Percentiles rank a stretch among this genome's conserved stretches.
Evolutionary conservation across 1,284 basidiomycete species (phyloP).

Genomic region (Ustilago trichophora): DNA sequence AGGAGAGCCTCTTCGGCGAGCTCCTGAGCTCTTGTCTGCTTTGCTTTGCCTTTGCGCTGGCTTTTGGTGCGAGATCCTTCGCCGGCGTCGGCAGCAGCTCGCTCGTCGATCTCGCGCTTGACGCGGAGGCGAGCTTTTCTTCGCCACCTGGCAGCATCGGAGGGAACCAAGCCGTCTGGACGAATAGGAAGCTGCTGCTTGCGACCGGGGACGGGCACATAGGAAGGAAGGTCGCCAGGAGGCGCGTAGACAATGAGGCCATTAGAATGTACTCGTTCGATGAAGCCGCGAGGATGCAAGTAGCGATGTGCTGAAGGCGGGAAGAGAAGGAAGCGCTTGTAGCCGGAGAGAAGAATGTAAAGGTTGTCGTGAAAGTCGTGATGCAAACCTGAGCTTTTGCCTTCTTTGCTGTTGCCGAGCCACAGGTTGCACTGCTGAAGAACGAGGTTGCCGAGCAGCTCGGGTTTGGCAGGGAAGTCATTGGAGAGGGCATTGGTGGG

Average conservation of each 20-base stretch:
- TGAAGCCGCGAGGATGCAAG: constrained; percentile 52
- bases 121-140: constrained; percentile 41
- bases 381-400: constrained; percentile 60
- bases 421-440: constrained; percentile 66
- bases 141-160: constrained; percentile 61
- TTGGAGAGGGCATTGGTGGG: constrained; percentile 56
- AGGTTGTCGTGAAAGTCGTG: constrained; percentile 67
- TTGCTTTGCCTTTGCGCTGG: constrained; percentile 58
- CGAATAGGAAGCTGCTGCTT: constrained; percentile 39
- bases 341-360: constrained; percentile 62
- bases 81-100: constrained; percentile 45
- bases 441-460: constrained; percentile 59
- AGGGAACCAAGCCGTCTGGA: constrained; percentile 58
- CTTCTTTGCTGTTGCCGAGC: constrained; percentile 57
- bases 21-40: constrained; percentile 49
- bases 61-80: constrained; percentile 33
- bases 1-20: constrained; percentile 43
- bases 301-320: constrained; percentile 57
- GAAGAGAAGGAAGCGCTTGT: constrained; percentile 64
- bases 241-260: constrained; percentile 61
- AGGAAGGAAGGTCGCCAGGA: constrained; percentile 34
- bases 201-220: constrained; percentile 30
- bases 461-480: constrained; percentile 60
- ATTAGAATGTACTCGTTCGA: constrained; percentile 55
- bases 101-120: constrained; percentile 50